These are phyloP conservation scores for Handroanthus guayacan DNA, from an alignment of 257 asterid species.

Conservation along the genomic window DNA sequence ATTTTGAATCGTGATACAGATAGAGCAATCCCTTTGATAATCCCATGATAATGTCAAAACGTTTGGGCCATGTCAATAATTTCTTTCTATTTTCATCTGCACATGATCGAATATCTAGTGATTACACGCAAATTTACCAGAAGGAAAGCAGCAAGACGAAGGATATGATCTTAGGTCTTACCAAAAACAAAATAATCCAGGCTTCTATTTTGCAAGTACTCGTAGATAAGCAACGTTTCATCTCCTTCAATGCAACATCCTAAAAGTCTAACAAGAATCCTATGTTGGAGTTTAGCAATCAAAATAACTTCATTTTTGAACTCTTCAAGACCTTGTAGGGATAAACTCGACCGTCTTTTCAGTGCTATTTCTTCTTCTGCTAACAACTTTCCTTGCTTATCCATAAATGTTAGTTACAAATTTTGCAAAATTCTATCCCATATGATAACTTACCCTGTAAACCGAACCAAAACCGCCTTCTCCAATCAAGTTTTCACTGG, in stretches of 20 bases:
- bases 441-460: conserved; percentile 43
- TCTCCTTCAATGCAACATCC: conserved; percentile 53
- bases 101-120: background rate
- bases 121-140: background rate
- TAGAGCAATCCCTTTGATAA: conserved; percentile 51
- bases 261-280: conserved; percentile 51
- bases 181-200: conserved; percentile 38
- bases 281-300: conserved; percentile 56
- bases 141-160: conserved; percentile 2
- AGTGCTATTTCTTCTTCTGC: conserved; percentile 49
- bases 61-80: conserved; percentile 42
- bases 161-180: background rate
- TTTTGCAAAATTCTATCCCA: background rate
- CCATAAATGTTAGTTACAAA: background rate
- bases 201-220: conserved; percentile 42
- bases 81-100: conserved; percentile 36
- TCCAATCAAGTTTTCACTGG: conserved; percentile 41
- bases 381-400: conserved; percentile 45
- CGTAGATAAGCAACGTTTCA: conserved; percentile 37
- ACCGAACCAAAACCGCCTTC: conserved; percentile 55
- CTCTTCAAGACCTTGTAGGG: conserved; percentile 53
- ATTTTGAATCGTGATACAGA: conserved; percentile 52
- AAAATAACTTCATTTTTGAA: conserved; percentile 42
- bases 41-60: conserved; percentile 48
- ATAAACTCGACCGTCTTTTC: conserved; percentile 47